These are phyloP conservation scores for Podospora comata DNA, from an alignment of 495 filamentous ascomycete genomes.

Conservation along the genomic window DNA sequence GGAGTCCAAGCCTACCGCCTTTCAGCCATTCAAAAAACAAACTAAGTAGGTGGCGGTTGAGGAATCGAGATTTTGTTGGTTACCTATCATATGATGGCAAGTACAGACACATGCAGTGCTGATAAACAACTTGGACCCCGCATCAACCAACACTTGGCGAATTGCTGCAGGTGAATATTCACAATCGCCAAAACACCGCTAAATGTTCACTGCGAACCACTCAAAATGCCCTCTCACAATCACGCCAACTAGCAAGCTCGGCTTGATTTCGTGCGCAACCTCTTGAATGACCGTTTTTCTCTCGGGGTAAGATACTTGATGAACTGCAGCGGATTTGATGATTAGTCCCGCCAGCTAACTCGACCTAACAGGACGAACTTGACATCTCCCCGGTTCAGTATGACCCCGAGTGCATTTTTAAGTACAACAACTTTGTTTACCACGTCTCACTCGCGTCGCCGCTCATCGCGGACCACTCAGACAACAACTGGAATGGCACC, in stretches of 20 bases:
- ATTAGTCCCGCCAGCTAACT: background rate
- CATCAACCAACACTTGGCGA: no score
- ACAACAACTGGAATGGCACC: background rate
- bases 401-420: constrained; percentile 34
- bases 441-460: constrained; percentile 23
- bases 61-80: no score
- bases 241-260: constrained; percentile 33
- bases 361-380: constrained; percentile 10
- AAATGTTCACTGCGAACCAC: no score
- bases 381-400: constrained; percentile 33
- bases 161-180: no score
- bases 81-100: no score
- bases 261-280: constrained; percentile 27
- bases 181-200: no score
- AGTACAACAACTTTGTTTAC: constrained; percentile 42
- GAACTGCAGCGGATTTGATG: background rate
- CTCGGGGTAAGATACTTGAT: constrained; percentile 10
- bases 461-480: background rate
- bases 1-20: no score
- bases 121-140: no score
- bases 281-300: constrained; percentile 17
- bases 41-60: no score
- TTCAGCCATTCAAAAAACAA: no score
- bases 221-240: constrained; percentile 22
- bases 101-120: no score